Evolutionary conservation across 2,329 filamentous ascomycete species (phyloP).

Genomic region (Colletotrichum sp.): DNA sequence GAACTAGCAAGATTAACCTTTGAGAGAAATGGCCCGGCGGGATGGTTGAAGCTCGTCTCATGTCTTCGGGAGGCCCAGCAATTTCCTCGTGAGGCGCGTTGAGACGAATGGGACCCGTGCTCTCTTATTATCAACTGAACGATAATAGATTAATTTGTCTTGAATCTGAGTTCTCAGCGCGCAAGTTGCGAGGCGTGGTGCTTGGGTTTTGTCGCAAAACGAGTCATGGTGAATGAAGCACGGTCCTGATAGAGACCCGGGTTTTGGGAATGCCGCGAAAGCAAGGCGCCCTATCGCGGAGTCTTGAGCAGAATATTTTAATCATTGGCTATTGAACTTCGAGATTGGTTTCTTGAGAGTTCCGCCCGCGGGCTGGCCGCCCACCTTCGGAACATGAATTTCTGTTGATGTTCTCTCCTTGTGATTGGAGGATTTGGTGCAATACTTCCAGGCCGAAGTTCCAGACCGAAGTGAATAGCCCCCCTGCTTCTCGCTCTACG

Average conservation of each 20-base stretch:
- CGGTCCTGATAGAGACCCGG: neutral
- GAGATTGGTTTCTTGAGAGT: neutral
- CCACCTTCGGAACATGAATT: neutral
- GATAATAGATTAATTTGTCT: neutral
- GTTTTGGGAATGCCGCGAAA: neutral
- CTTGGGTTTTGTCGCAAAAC: neutral
- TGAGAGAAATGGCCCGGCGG: neutral
- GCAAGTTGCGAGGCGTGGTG: neutral
- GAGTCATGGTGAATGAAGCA: neutral
- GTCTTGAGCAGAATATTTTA: neutral
- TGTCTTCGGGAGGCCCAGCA: neutral
- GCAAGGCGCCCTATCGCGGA: neutral
- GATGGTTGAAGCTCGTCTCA: neutral
- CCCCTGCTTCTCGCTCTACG: neutral
- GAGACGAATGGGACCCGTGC: neutral
- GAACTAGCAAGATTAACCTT: neutral
- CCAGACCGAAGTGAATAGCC: neutral
- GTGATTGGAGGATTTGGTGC: neutral
- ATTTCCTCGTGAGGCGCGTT: neutral
- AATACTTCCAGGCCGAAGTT: neutral
- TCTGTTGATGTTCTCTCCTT: neutral
- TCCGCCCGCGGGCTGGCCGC: neutral
- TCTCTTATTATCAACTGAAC: neutral
- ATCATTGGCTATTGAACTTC: neutral
- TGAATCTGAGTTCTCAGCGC: neutral